phyloP scores from a whole-genome alignment of 495 filamentous ascomycete species.

The Neurospora sp. region DNA sequence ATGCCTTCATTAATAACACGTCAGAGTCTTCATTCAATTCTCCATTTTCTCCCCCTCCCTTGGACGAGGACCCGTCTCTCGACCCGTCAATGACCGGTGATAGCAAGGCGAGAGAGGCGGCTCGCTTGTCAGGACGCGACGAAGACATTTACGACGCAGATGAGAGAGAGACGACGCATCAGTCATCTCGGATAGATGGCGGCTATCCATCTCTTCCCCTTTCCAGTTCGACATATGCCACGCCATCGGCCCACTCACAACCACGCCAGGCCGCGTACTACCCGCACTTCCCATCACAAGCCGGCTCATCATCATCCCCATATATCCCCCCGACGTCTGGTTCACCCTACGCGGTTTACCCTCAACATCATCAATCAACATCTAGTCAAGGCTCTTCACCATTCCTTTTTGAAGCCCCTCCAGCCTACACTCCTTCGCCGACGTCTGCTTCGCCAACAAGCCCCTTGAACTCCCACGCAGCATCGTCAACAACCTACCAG shows the following conservation, averaged over 20 bases:
- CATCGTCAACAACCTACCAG: neutral
- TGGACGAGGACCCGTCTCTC: neutral
- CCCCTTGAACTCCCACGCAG: conserved; percentile 6
- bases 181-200: neutral
- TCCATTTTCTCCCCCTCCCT: neutral
- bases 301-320: conserved; percentile 6
- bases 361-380: neutral
- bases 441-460: conserved; percentile 24
- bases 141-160: neutral
- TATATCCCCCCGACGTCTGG: conserved; percentile 11
- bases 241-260: conserved; percentile 1
- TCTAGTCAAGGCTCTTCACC: conserved; percentile 3
- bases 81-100: conserved; percentile 19
- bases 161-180: neutral
- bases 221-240: neutral
- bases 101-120: conserved; percentile 32
- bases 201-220: neutral
- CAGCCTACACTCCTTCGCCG: conserved; percentile 35
- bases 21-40: neutral
- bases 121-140: conserved; percentile 4
- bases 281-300: conserved; percentile 8
- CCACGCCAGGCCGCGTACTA: conserved; percentile 12
- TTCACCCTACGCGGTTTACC: conserved; percentile 16
- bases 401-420: conserved; percentile 31
- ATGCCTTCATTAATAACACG: neutral